Base-by-base conservation (phyloP, 2,329 filamentous ascomycete species). In the Ophiocordyceps camponoti-leonardi region DNA sequence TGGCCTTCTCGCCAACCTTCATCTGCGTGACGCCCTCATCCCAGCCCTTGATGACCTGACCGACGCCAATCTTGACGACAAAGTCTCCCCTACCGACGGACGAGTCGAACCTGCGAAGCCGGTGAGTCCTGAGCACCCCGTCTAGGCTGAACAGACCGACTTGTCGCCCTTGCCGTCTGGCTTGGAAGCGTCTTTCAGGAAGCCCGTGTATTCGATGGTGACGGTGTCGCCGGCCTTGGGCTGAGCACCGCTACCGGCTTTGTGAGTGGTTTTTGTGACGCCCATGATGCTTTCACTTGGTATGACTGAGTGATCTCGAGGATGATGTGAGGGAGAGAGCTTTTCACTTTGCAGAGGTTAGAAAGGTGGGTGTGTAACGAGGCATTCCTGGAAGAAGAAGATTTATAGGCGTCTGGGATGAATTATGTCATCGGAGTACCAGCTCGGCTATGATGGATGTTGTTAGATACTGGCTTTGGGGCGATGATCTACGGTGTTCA, bases 181-280 rank as follows among this genome's bases (percentile, higher is more conserved):
- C 61, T 76, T 66, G 51, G 58, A 65, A 20, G 68, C 58, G 58
- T 93, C 81, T 66, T 82, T 83, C 51, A 96, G 73, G 67, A 71
- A 94, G 56, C 92, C 92, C 40, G 83, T 92, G 73, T 96, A 96
- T 67, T 92, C 78, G 59, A 96, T 94, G 58, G 75, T 77, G 58
- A 96, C 85, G 23, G 67, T 76, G 61, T 95, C 79, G 52, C 85
- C 83, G 16, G 59, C 56, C 52, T 65, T 59, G 47, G 90, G 84
- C 52, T 64, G 68, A 56, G 77, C 61, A 47, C 72, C 71, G 56
- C 73, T 72, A 57, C 90, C 88, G 50, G 73, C 63, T 33, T 65
- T 58, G 54, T 80, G 61, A 51, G 75, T 64, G 44, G 71, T 73
- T 71, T 86, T 93, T 48, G 69, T 73, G 57, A 94, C 84, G 62